These are phyloP conservation scores for Tinospora cordifolia DNA, from an alignment of 164 flowering plant genomes.

Conservation along the genomic window DNA sequence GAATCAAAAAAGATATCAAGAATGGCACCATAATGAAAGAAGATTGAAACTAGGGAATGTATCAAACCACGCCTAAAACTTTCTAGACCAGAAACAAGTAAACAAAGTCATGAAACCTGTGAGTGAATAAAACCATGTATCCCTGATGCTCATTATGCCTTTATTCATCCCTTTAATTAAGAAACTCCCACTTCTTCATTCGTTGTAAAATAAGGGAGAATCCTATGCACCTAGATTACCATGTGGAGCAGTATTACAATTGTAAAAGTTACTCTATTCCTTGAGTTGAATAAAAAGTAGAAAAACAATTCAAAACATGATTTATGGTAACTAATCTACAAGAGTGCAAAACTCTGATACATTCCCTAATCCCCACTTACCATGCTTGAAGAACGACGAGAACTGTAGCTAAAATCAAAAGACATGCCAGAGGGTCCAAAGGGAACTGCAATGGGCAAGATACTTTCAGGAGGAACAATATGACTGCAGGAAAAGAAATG, in stretches of 20 bases:
- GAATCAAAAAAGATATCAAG: not conserved
- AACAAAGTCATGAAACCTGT: not conserved
- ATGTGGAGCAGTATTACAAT: not conserved
- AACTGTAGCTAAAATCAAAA: conserved; percentile 82
- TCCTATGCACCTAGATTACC: not conserved
- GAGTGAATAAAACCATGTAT: not conserved
- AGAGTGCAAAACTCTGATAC: not conserved
- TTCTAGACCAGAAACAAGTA: not conserved
- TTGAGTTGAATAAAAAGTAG: not conserved
- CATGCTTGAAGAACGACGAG: conserved; percentile 58
- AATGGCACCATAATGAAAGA: not conserved
- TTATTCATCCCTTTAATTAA: not conserved
- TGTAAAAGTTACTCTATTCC: not conserved
- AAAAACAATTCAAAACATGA: not conserved
- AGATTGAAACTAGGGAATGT: not conserved
- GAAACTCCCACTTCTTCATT: not conserved
- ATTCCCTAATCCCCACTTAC: conserved; percentile 30
- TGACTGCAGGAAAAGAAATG: conserved; percentile 88
- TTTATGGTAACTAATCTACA: not conserved
- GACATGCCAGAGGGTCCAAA: conserved; percentile 80
- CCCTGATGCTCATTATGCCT: not conserved
- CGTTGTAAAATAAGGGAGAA: not conserved
- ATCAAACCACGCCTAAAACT: not conserved
- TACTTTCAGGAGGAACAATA: conserved; percentile 78
- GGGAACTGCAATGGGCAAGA: conserved; percentile 76